Evolutionary conservation across 2,329 filamentous ascomycete species (phyloP).

Genomic region (Diaporthe humulicola): DNA sequence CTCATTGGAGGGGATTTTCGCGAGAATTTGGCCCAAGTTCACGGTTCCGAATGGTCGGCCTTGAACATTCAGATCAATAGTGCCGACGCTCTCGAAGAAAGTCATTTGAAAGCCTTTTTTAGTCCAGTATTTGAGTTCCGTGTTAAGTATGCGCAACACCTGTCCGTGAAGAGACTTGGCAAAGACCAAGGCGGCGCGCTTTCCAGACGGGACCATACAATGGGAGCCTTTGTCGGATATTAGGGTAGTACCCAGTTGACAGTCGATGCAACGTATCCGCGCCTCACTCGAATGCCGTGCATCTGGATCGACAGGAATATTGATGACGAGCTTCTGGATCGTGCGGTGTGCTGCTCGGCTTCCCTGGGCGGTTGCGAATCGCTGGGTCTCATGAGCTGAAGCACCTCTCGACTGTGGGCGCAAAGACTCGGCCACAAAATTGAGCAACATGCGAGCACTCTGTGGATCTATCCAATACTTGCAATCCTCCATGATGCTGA

Average conservation of each 20-base stretch:
- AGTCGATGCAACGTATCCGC: not conserved
- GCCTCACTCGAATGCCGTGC: not conserved
- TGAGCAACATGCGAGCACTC: not conserved
- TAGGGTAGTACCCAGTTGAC: accelerated
- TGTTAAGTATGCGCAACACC: not conserved
- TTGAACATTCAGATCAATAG: not conserved
- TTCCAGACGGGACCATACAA: not conserved
- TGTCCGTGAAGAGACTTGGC: not conserved
- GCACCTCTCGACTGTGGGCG: no score
- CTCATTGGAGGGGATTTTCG: not conserved
- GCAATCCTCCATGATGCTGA: not conserved
- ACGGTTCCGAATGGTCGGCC: not conserved
- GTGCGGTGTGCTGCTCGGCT: not conserved
- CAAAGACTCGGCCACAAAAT: not conserved
- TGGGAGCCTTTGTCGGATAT: accelerated
- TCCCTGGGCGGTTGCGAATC: no score
- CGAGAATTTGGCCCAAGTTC: not conserved
- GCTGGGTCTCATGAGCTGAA: not conserved
- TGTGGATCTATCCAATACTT: not conserved
- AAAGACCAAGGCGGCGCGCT: not conserved
- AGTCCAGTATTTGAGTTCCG: accelerated
- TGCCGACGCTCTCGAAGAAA: not conserved
- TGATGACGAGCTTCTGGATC: not conserved
- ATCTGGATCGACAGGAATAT: not conserved
- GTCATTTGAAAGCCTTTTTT: accelerated